A percentile compares a stretch with the other conserved stretches of the same genome.
phyloP scores from a whole-genome alignment of 352 stramenopile species.

The Poterioochromonas sp. region DNA sequence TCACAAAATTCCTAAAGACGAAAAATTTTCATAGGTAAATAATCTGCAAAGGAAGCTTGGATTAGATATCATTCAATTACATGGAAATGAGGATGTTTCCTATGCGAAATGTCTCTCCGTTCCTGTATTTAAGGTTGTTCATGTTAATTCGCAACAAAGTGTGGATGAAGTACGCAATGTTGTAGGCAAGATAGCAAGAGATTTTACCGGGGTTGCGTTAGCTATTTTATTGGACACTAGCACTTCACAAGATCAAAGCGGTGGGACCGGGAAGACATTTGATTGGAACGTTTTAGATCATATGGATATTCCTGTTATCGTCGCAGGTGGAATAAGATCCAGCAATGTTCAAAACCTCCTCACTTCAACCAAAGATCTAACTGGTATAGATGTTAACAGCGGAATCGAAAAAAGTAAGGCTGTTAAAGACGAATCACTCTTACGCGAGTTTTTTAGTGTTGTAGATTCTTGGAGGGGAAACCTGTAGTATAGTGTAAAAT shows the following conservation, averaged over 20 bases:
- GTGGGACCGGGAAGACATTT: constrained; percentile 84
- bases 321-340: constrained; percentile 85
- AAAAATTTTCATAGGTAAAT: constrained; percentile 53
- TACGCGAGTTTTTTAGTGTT: too few relatives aligned
- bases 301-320: constrained; percentile 84
- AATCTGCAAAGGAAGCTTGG: constrained; percentile 70
- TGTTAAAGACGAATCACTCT: too few relatives aligned
- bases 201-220: constrained; percentile 54
- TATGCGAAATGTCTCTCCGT: constrained; percentile 70
- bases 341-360: constrained; percentile 85
- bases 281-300: constrained; percentile 86
- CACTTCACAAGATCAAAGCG: constrained; percentile 66
- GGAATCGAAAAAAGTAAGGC: too few relatives aligned
- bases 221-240: constrained; percentile 89
- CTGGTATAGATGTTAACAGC: constrained; percentile 89
- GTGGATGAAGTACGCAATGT: constrained; percentile 44
- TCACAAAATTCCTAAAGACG: background rate
- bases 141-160: constrained; percentile 55
- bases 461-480: too few relatives aligned
- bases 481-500: too few relatives aligned
- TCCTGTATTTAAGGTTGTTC: constrained; percentile 80
- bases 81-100: constrained; percentile 79
- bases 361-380: constrained; percentile 52
- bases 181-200: constrained; percentile 13
- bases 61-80: constrained; percentile 93